Evolutionary conservation across 106 monocot species (phyloP), one percentile per base, ranked within the genome.

Genomic region (Gastrodia elata): DNA sequence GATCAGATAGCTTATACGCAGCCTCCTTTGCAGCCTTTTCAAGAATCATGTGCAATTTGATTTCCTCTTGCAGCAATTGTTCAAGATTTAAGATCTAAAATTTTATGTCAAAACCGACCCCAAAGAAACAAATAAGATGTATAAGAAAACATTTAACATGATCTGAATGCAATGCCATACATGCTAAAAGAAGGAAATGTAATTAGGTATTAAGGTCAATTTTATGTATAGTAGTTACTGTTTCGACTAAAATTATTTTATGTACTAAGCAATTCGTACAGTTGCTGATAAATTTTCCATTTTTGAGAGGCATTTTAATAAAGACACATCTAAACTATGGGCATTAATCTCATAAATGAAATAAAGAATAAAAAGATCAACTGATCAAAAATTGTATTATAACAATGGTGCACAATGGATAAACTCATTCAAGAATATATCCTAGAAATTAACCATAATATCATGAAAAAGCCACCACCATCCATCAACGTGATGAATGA

Each of bases 21-120:
- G 79, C 84, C 77, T 86, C 77, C 14, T 94, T 86, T 64, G 84
- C 25, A 65, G 91, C 94, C 82, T 75, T 88, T 79, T 94, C 86
- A 81, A 94, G 86, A 64, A 88, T 65, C 25, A 64, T 40, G 44
- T 76, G 91, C 65, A 94, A 75, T 65, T 80, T 76, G 70, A 82
- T 81, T 73, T 94, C 88, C 59, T 86, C 76, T 40, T 82, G 68
- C 22, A 94, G 80, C 68, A 80, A 69, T 64, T 69, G 25, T 82
- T 84, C 72, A 5, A 94, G 84, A 72, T 65, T 76, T 72, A 82
- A 71, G 43, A 94, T 86, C 94, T 94, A 84, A 68, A 81, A 81
- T 1, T 74, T 10, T 61, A 70, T 39, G 8, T 26, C n/a, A 39
- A 55, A 78, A 34, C 22, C n/a, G n/a, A n/a, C n/a, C n/a, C 0